Percentiles rank a stretch among this genome's conserved stretches.
Evolutionary conservation across 2,329 filamentous ascomycete genomes (phyloP).

Genomic region (Aureobasidium sp.): DNA sequence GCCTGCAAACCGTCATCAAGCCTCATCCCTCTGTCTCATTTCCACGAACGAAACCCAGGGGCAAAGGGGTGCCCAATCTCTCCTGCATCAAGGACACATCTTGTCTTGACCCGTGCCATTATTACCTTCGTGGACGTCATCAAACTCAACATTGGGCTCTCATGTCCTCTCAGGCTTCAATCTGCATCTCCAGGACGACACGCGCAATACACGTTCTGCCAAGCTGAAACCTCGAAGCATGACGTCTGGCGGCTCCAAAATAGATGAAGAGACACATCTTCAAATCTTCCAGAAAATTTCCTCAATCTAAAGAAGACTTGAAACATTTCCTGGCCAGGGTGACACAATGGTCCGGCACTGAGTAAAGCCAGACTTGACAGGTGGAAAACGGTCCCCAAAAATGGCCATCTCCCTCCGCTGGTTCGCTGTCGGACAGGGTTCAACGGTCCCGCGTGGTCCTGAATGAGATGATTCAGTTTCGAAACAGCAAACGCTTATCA

Average conservation of each 20-base stretch:
- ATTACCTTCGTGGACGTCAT: not conserved
- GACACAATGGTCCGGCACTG: not conserved
- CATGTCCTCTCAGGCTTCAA: not conserved
- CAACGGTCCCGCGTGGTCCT: constrained; percentile 4
- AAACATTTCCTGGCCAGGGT: not conserved
- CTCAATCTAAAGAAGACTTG: not conserved
- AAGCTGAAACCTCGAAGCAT: not conserved
- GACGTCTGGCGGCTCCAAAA: not conserved
- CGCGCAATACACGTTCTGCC: not conserved
- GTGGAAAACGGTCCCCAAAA: not conserved
- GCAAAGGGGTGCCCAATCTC: constrained; percentile 2
- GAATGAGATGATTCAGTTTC: not conserved
- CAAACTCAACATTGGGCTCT: not conserved
- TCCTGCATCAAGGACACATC: not conserved
- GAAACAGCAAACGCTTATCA: not conserved
- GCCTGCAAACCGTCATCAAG: not conserved
- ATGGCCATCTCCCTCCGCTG: not conserved
- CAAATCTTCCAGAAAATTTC: not conserved
- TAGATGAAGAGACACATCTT: not conserved
- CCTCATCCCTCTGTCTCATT: constrained; percentile 5
- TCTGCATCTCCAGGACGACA: not conserved
- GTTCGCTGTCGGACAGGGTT: not conserved
- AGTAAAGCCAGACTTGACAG: not conserved
- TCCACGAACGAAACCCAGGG: not conserved
- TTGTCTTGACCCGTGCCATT: not conserved